Evolutionary conservation across 2,329 filamentous ascomycete genomes (phyloP).

Genomic region (Mariannaea elegans): DNA sequence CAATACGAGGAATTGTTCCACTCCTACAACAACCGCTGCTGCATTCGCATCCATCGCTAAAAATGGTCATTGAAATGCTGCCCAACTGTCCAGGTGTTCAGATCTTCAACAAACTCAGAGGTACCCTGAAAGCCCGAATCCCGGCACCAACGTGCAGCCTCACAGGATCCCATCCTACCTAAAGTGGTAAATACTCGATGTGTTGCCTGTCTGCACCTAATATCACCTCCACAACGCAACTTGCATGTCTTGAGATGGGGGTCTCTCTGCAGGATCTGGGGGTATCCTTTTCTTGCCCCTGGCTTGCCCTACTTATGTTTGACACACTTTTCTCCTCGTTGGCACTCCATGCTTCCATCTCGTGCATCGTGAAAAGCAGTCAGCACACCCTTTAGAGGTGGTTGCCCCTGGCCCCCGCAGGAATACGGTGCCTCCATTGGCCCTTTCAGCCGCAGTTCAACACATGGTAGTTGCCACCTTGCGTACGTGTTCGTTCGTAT

Average conservation of each 20-base stretch:
- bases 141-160: background rate
- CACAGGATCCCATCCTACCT: constrained; percentile 2
- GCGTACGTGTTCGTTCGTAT: constrained; percentile 30
- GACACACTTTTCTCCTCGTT: constrained; percentile 22
- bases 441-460: constrained; percentile 20
- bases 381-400: constrained; percentile 21
- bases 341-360: constrained; percentile 15
- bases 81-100: constrained; percentile 17
- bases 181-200: constrained; percentile 14
- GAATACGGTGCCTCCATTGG: constrained; percentile 22
- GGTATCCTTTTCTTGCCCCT: constrained; percentile 15
- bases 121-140: background rate
- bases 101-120: background rate
- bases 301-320: constrained; percentile 9
- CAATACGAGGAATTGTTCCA: constrained; percentile 26
- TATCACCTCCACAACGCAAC: constrained; percentile 4
- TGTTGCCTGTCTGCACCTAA: constrained; percentile 2
- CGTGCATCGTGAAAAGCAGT: constrained; percentile 18
- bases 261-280: constrained; percentile 13
- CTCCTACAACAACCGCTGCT: constrained; percentile 8
- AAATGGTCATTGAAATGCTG: constrained; percentile 16
- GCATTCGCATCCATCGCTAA: constrained; percentile 10
- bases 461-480: constrained; percentile 13
- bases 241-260: constrained; percentile 15
- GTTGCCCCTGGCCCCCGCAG: constrained; percentile 8